Percentiles rank a stretch among this genome's conserved stretches.
Conservation (phyloP, 2,329 filamentous ascomycete species). For the Diaporthe longicolla region DNA sequence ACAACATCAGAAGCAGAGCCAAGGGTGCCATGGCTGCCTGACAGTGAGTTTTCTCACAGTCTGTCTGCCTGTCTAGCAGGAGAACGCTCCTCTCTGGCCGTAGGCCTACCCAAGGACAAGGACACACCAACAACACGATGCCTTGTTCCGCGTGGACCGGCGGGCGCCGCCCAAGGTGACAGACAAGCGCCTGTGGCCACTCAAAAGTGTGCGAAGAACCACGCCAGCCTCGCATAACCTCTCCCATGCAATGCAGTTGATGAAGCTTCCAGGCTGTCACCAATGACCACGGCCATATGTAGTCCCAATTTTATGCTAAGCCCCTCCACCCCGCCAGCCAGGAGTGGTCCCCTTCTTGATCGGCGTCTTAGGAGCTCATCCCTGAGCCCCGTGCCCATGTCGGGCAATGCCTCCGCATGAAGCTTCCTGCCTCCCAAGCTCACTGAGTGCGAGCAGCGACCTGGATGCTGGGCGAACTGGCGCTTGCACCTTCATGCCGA, state of each 20-base stretch:
- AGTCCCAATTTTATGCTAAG: constrained; percentile 36
- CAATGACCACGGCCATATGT: constrained; percentile 12
- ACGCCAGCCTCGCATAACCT: constrained; percentile 19
- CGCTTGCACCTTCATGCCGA: constrained; percentile 31
- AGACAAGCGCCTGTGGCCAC: constrained; percentile 9
- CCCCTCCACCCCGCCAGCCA: constrained; percentile 27
- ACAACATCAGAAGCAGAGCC: background rate
- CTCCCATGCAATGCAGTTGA: constrained; percentile 12
- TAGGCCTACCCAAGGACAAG: background rate
- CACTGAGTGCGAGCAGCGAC: constrained; percentile 3
- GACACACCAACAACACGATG: no score
- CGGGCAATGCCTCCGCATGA: constrained; percentile 35
- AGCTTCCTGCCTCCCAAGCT: constrained; percentile 29
- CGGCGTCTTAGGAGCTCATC: constrained; percentile 36
- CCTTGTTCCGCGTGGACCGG: background rate
- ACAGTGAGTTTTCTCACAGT: no score
- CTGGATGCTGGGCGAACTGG: constrained; percentile 27
- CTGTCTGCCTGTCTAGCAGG: background rate
- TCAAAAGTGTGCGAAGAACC: background rate
- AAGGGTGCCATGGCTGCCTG: no score
- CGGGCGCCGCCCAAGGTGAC: constrained; percentile 1
- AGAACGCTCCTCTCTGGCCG: no score
- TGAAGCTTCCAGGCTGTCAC: constrained; percentile 11
- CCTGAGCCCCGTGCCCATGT: constrained; percentile 18
- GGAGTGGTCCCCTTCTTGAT: constrained; percentile 15